Percentiles rank a stretch among this genome's conserved stretches.
phyloP scores from a whole-genome alignment of 164 flowering plant genomes.

The Aristolochia contorta region DNA sequence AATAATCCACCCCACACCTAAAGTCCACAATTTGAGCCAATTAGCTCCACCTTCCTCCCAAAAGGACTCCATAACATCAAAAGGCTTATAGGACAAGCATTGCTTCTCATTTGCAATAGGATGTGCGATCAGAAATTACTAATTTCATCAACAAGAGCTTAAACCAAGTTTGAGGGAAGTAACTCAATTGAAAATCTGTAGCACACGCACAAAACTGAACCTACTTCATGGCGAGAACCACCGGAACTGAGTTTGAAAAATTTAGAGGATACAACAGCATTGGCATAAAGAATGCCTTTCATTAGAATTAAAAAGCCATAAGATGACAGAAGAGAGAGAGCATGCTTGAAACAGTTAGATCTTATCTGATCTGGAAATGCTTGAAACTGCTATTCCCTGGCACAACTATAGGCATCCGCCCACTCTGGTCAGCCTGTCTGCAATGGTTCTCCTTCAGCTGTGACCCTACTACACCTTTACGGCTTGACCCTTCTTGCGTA shows the following conservation, averaged over 20 bases:
- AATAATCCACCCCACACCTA: too few relatives aligned
- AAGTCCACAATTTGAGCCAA: too few relatives aligned
- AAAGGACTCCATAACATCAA: too few relatives aligned
- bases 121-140: too few relatives aligned
- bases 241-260: not conserved
- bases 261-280: not conserved
- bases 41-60: too few relatives aligned
- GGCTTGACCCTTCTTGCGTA: slow-evolving; percentile 32
- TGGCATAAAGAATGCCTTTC: not conserved
- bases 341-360: slow-evolving; percentile 20
- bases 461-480: slow-evolving; percentile 8
- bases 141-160: too few relatives aligned
- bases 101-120: too few relatives aligned
- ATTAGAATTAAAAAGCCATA: slow-evolving; percentile 7
- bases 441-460: slow-evolving; percentile 23
- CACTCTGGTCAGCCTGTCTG: slow-evolving; percentile 21
- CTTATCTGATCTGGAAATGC: slow-evolving; percentile 34
- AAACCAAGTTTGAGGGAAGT: too few relatives aligned
- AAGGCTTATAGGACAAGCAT: too few relatives aligned
- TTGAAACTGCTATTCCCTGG: slow-evolving; percentile 15
- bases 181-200: not conserved
- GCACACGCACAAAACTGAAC: not conserved
- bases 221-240: not conserved
- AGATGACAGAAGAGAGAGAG: slow-evolving; percentile 95
- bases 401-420: slow-evolving; percentile 13